Evolutionary conservation across 441 rosid genomes (phyloP).

Genomic region (Jatropha podagrica): DNA sequence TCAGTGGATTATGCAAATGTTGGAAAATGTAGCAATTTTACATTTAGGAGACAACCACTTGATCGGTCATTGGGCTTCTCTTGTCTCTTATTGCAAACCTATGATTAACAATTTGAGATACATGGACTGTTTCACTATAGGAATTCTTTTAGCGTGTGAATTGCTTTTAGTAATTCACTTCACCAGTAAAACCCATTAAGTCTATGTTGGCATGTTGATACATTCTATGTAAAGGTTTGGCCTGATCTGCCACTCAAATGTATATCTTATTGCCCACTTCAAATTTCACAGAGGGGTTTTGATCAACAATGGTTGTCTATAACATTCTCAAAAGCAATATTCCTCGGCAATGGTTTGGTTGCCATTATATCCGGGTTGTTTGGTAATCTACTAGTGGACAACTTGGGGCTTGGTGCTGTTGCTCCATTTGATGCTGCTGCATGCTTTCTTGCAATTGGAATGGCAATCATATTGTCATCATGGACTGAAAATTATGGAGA

Average conservation of each 20-base stretch:
- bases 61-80: background rate
- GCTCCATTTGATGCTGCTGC: conserved; percentile 99
- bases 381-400: conserved; percentile 83
- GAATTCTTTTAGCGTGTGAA: background rate
- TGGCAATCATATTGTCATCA: conserved; percentile 83
- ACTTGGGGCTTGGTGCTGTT: conserved; percentile 82
- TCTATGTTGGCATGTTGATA: background rate
- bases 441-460: conserved; percentile 90
- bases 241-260: background rate
- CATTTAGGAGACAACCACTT: conserved; percentile 2
- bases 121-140: background rate
- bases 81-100: background rate
- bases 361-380: conserved; percentile 95
- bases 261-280: background rate
- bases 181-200: background rate
- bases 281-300: conserved; percentile 70
- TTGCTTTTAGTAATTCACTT: background rate
- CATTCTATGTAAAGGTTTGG: background rate
- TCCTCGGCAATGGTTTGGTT: conserved; percentile 95
- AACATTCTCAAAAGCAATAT: conserved; percentile 95
- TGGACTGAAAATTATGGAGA: conserved; percentile 96
- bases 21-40: background rate
- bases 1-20: background rate
- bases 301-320: conserved; percentile 93
- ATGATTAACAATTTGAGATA: background rate